phyloP scores from a whole-genome alignment of 2,329 filamentous ascomycete genomes.

The Arthrobotrys conoides region DNA sequence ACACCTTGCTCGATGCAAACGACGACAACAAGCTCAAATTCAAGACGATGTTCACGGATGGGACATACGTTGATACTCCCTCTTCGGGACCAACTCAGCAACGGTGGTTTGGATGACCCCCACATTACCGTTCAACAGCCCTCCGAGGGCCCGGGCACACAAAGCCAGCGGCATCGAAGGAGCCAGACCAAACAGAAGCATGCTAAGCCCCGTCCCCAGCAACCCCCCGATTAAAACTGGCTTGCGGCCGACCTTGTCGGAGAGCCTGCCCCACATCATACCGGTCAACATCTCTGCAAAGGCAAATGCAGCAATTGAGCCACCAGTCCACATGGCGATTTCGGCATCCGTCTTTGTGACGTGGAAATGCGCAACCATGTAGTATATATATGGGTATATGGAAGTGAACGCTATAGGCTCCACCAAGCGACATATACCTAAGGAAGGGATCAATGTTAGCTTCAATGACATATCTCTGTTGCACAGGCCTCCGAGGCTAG shows the following conservation, averaged over 20 bases:
- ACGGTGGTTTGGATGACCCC: constrained; percentile 81
- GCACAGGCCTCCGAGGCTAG: not conserved
- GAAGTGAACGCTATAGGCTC: constrained; percentile 81
- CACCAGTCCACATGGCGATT: constrained; percentile 59
- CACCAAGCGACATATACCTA: constrained; percentile 83
- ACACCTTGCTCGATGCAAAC: no score
- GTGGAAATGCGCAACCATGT: constrained; percentile 84
- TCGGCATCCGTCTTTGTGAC: constrained; percentile 62
- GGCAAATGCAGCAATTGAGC: constrained; percentile 74
- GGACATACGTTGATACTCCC: constrained; percentile 90
- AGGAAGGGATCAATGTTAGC: constrained; percentile 67
- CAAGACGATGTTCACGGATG: no score
- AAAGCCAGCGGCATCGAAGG: constrained; percentile 85
- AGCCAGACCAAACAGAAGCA: constrained; percentile 92
- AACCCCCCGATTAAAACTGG: constrained; percentile 92
- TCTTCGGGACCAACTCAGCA: constrained; percentile 90
- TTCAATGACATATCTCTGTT: not conserved
- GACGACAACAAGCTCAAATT: not conserved
- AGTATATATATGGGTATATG: constrained; percentile 74
- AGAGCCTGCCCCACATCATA: constrained; percentile 91
- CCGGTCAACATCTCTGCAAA: constrained; percentile 95
- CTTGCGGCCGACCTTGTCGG: constrained; percentile 92
- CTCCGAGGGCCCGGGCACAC: constrained; percentile 88
- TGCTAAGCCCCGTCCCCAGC: constrained; percentile 90
- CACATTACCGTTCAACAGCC: constrained; percentile 88